Evolutionary conservation across 2,329 filamentous ascomycete species (phyloP).

Genomic region (Penicillium sp.): DNA sequence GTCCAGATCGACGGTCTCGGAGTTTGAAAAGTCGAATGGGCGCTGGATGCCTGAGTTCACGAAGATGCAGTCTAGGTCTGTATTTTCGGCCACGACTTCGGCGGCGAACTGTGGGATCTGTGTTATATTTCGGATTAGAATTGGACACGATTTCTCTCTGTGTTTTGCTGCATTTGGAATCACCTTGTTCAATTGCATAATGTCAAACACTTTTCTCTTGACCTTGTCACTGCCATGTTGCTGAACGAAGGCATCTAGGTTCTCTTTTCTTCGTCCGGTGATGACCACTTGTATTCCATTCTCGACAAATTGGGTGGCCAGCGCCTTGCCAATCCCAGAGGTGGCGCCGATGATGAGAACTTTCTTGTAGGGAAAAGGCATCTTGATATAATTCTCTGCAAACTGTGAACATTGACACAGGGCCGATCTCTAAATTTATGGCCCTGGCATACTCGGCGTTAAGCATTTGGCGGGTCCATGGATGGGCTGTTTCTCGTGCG

Average conservation of each 20-base stretch:
- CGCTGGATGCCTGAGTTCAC: constrained; percentile 22
- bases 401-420: too few relatives aligned
- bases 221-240: constrained; percentile 53
- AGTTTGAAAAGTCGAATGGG: constrained; percentile 21
- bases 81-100: constrained; percentile 24
- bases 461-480: too few relatives aligned
- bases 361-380: constrained; percentile 57
- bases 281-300: constrained; percentile 54
- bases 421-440: too few relatives aligned
- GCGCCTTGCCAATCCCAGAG: constrained; percentile 51
- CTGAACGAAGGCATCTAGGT: constrained; percentile 53
- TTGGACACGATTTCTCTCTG: too few relatives aligned
- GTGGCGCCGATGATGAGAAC: constrained; percentile 59
- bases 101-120: constrained; percentile 22
- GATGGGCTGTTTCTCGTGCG: too few relatives aligned
- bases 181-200: constrained; percentile 55
- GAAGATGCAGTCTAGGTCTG: constrained; percentile 24
- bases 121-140: too few relatives aligned
- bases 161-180: too few relatives aligned
- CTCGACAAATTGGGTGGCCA: constrained; percentile 54
- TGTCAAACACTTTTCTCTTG: constrained; percentile 53
- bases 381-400: constrained; percentile 12
- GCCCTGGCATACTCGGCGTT: too few relatives aligned
- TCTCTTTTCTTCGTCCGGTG: constrained; percentile 56
- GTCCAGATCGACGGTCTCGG: constrained; percentile 19